phyloP scores from a whole-genome alignment of 192 early-diverging fungal species.

The Backusella parvicylindrica region DNA sequence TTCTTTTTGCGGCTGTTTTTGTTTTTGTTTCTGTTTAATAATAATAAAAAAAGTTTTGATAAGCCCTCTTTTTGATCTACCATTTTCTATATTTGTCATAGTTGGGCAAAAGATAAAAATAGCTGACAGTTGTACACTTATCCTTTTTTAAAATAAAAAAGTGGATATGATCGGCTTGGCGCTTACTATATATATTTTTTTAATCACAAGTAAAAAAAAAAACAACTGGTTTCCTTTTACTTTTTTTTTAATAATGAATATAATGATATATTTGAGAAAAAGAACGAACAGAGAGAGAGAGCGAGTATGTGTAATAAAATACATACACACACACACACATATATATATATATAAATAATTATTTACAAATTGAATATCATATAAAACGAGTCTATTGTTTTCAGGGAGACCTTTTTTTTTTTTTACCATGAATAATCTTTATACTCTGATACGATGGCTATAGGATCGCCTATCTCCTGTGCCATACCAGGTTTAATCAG shows the following conservation, averaged over 20 bases:
- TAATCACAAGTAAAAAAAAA: neutral
- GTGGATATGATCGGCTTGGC: neutral
- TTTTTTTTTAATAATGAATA: neutral
- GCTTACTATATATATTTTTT: neutral
- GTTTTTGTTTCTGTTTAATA: neutral
- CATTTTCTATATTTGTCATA: neutral
- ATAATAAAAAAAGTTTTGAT: neutral
- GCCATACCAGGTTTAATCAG: constrained; percentile 16
- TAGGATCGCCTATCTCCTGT: constrained; percentile 23
- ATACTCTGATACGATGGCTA: neutral
- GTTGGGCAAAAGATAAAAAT: neutral
- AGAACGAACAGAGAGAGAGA: too few species aligned
- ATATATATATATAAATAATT: neutral
- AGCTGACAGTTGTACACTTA: neutral
- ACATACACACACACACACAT: too few species aligned
- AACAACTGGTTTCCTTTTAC: neutral
- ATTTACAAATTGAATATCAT: constrained; percentile 1
- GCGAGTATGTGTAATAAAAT: neutral
- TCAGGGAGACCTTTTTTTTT: neutral
- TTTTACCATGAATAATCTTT: constrained; percentile 20
- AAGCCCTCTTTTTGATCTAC: neutral
- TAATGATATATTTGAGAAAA: too few species aligned
- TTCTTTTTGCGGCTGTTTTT: neutral
- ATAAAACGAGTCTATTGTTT: neutral
- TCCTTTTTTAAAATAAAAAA: neutral